A percentile compares a stretch with the other conserved stretches of the same genome.
Conservation (phyloP, 2,329 filamentous ascomycete genomes). For the Colletotrichum tamarilloi region DNA sequence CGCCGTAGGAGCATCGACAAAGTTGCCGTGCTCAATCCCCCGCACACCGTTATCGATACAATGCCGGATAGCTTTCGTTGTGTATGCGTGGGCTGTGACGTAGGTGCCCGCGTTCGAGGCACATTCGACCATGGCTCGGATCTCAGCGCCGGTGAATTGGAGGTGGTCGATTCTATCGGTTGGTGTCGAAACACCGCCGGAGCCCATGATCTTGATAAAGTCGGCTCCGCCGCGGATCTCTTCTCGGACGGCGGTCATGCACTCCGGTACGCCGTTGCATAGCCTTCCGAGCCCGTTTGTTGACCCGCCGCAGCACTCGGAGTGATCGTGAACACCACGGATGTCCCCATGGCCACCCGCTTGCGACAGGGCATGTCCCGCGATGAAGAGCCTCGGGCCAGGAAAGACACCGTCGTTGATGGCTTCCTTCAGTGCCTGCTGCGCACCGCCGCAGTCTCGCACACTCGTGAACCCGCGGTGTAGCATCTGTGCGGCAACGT, state of each 20-base stretch:
- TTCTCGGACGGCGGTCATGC: constrained; percentile 62
- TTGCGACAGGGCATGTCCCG: constrained; percentile 64
- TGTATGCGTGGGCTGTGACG: constrained; percentile 70
- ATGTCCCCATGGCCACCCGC: constrained; percentile 69
- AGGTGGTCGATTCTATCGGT: constrained; percentile 64
- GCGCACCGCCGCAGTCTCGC: constrained; percentile 68
- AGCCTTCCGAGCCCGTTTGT: constrained; percentile 54
- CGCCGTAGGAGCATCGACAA: constrained; percentile 57
- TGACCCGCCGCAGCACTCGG: constrained; percentile 58
- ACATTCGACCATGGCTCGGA: constrained; percentile 63
- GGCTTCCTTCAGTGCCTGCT: constrained; percentile 65
- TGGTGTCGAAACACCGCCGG: constrained; percentile 66
- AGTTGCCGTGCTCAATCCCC: constrained; percentile 62
- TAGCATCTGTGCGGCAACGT: constrained; percentile 61
- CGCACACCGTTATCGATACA: constrained; percentile 65
- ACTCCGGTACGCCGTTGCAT: constrained; percentile 66
- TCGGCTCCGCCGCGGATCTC: constrained; percentile 67
- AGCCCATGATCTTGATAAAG: constrained; percentile 72
- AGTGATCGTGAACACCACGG: constrained; percentile 55
- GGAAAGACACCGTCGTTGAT: constrained; percentile 64
- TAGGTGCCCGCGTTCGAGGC: constrained; percentile 61
- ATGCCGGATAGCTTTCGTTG: constrained; percentile 63
- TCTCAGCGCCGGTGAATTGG: constrained; percentile 68
- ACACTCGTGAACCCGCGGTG: constrained; percentile 69
- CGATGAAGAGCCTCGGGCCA: constrained; percentile 67